Percentiles rank a stretch among this genome's conserved stretches.
Conservation (phyloP, 2,329 filamentous ascomycete species). For the Calonectria naviculata region DNA sequence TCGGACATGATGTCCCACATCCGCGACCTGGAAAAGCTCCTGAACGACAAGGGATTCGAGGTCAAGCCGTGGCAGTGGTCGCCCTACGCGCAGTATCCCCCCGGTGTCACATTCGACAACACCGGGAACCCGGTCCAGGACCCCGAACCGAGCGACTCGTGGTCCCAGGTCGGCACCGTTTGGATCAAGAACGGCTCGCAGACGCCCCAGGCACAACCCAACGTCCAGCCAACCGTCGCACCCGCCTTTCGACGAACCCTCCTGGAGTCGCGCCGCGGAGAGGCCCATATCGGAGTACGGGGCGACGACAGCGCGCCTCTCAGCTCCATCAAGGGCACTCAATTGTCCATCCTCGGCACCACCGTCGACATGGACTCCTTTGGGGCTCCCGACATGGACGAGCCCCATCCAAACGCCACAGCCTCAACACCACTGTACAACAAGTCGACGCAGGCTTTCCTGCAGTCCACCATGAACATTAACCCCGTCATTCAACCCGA, state of each 20-base stretch:
- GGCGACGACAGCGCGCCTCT: slow-evolving; percentile 73
- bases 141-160: slow-evolving; percentile 39
- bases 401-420: slow-evolving; percentile 54
- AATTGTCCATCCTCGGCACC: slow-evolving; percentile 81
- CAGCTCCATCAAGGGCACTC: slow-evolving; percentile 80
- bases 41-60: slow-evolving; percentile 70
- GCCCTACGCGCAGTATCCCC: slow-evolving; percentile 42
- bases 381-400: slow-evolving; percentile 73
- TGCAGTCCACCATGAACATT: slow-evolving; percentile 72
- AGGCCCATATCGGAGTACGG: slow-evolving; percentile 75
- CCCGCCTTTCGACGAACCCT: slow-evolving; percentile 45
- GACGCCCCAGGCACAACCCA: slow-evolving; percentile 25
- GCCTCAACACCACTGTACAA: slow-evolving; percentile 66
- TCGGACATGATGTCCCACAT: slow-evolving; percentile 74
- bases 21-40: slow-evolving; percentile 73
- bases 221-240: slow-evolving; percentile 15
- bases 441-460: slow-evolving; percentile 78
- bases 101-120: slow-evolving; percentile 40
- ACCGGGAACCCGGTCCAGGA: slow-evolving; percentile 36
- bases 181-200: slow-evolving; percentile 47
- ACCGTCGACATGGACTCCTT: slow-evolving; percentile 84
- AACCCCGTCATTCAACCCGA: slow-evolving; percentile 67
- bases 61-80: slow-evolving; percentile 61
- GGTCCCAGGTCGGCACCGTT: slow-evolving; percentile 46
- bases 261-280: slow-evolving; percentile 59